These are phyloP conservation scores for Carex littledalei DNA, from an alignment of 176 grass and related monocot genomes.

Conservation along the genomic window DNA sequence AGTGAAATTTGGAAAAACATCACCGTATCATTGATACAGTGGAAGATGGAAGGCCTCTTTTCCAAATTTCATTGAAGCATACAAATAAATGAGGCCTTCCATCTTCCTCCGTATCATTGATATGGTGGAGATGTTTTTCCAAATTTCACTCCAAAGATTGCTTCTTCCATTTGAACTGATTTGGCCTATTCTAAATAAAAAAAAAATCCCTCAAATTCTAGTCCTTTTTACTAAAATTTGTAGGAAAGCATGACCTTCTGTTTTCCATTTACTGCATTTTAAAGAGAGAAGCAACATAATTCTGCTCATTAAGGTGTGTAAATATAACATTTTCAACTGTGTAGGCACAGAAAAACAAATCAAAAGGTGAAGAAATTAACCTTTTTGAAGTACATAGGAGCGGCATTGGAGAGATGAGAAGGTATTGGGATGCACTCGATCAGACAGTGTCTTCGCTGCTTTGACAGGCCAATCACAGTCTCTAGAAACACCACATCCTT, in stretches of 20 bases:
- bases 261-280: neutral
- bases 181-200: too few relatives aligned
- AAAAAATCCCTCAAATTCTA: neutral
- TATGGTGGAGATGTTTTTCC: too few relatives aligned
- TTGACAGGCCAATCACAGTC: conserved; percentile 61
- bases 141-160: too few relatives aligned
- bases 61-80: too few relatives aligned
- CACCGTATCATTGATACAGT: too few relatives aligned
- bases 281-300: neutral
- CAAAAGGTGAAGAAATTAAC: conserved; percentile 20
- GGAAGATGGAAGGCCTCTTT: too few relatives aligned
- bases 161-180: too few relatives aligned
- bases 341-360: neutral
- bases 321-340: neutral
- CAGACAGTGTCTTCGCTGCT: conserved; percentile 72
- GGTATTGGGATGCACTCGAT: conserved; percentile 90
- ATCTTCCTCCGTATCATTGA: too few relatives aligned
- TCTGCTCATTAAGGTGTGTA: neutral
- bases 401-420: conserved; percentile 47
- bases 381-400: conserved; percentile 99
- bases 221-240: conserved; percentile 3
- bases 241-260: neutral
- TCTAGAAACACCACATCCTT: conserved; percentile 87
- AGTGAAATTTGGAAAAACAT: too few relatives aligned
- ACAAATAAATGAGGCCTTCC: too few relatives aligned